Percentiles rank a stretch among this genome's conserved stretches.
These are phyloP conservation scores for Bocquillonia castaneifolia DNA, from an alignment of 441 rosid species.

Conservation along the genomic window DNA sequence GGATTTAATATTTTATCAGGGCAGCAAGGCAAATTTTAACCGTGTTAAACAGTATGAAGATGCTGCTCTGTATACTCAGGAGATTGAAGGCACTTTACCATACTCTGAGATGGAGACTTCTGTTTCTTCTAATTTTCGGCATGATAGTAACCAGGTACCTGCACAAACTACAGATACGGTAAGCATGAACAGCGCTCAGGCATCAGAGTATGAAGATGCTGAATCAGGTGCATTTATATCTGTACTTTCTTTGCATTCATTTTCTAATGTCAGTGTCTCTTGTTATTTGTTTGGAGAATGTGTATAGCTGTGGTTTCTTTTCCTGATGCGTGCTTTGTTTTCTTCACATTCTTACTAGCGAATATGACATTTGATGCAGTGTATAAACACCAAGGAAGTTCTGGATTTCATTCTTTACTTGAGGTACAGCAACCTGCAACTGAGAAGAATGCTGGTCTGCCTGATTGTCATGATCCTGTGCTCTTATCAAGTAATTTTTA, in stretches of 20 bases:
- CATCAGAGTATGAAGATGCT: slow-evolving; percentile 74
- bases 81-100: slow-evolving; percentile 35
- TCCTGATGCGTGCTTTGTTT: slow-evolving; percentile 13
- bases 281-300: slow-evolving; percentile 16
- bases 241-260: slow-evolving; percentile 10
- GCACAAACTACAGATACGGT: slow-evolving; percentile 60
- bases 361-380: slow-evolving; percentile 39
- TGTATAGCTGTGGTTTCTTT: not conserved
- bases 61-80: slow-evolving; percentile 37
- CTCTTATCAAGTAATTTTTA: slow-evolving; percentile 51
- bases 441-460: slow-evolving; percentile 40
- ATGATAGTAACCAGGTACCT: slow-evolving; percentile 38
- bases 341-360: slow-evolving; percentile 16
- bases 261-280: slow-evolving; percentile 1
- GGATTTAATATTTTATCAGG: slow-evolving; percentile 33
- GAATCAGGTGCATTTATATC: slow-evolving; percentile 63
- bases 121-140: slow-evolving; percentile 45
- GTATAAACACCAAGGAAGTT: slow-evolving; percentile 53
- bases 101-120: slow-evolving; percentile 55
- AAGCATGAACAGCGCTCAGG: slow-evolving; percentile 56
- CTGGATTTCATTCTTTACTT: slow-evolving; percentile 42
- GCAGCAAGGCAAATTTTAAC: slow-evolving; percentile 52
- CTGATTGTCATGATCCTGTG: slow-evolving; percentile 38
- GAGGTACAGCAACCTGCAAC: slow-evolving; percentile 39
- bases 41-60: slow-evolving; percentile 46